phyloP scores from a whole-genome alignment of 2,329 filamentous ascomycete species.

The Talaromyces funiculosus region DNA sequence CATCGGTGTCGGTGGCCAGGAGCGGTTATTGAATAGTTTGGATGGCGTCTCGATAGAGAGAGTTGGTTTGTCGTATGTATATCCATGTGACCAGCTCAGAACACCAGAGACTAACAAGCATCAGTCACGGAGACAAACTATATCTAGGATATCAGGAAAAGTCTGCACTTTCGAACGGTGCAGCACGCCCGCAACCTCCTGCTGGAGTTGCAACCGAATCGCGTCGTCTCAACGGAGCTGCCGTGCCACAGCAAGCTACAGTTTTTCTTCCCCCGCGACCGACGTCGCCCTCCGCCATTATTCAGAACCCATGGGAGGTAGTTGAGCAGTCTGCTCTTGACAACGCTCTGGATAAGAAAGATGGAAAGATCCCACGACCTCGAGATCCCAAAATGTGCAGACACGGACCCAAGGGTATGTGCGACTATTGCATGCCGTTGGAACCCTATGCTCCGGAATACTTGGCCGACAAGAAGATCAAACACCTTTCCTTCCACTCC shows the following conservation, averaged over 20 bases:
- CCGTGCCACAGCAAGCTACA: conserved; percentile 48
- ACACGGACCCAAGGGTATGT: conserved; percentile 96
- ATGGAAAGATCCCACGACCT: conserved; percentile 79
- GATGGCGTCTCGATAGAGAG: conserved; percentile 51
- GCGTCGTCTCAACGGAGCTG: conserved; percentile 35
- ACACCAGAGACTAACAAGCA: background rate
- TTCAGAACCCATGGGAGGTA: conserved; percentile 89
- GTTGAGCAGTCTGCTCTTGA: conserved; percentile 85
- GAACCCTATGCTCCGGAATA: conserved; percentile 91
- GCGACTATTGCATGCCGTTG: conserved; percentile 95
- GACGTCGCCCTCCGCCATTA: conserved; percentile 53
- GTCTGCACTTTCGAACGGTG: conserved; percentile 46
- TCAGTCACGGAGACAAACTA: conserved; percentile 82
- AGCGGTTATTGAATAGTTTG: conserved; percentile 48
- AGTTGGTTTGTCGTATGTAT: conserved; percentile 53
- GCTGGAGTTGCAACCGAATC: conserved; percentile 21
- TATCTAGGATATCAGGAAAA: conserved; percentile 74
- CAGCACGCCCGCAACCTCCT: conserved; percentile 23
- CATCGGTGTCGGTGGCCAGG: conserved; percentile 51
- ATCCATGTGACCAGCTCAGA: background rate
- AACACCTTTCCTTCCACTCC: conserved; percentile 93
- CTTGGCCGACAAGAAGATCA: conserved; percentile 93
- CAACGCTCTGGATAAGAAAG: conserved; percentile 74
- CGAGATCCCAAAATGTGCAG: conserved; percentile 82
- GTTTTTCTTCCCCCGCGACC: conserved; percentile 57